phyloP scores from a whole-genome alignment of 441 rosid species.

The Syzygium syzygioides region DNA sequence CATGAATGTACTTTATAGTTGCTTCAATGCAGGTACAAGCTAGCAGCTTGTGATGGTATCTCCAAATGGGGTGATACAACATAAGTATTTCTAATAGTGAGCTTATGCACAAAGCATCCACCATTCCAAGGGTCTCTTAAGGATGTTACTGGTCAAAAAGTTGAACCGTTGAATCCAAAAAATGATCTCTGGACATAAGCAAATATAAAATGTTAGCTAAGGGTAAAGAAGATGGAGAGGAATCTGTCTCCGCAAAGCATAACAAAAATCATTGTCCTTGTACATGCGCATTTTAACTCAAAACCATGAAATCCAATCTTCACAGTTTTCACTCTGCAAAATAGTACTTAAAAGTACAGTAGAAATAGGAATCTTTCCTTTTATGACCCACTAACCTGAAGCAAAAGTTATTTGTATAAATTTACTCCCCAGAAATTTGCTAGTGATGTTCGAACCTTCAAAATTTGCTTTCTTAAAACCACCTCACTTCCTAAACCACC shows the following conservation, averaged over 20 bases:
- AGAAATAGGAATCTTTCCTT: neutral
- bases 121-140: neutral
- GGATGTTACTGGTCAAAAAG: constrained; percentile 38
- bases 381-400: neutral
- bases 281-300: neutral
- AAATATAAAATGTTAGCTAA: neutral
- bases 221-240: neutral
- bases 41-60: neutral
- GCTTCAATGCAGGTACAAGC: neutral
- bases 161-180: constrained; percentile 79
- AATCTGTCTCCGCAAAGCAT: neutral
- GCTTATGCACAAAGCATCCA: neutral
- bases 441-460: neutral
- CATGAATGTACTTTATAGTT: neutral
- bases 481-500: neutral
- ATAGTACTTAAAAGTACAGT: neutral
- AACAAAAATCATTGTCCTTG: neutral
- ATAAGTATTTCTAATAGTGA: neutral
- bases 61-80: neutral
- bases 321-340: neutral
- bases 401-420: neutral
- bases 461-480: neutral
- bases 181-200: constrained; percentile 48
- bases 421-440: neutral
- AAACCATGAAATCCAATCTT: neutral